A percentile compares a stretch with the other conserved stretches of the same genome.
These are phyloP conservation scores for Gynochthodes officinalis DNA, from an alignment of 257 asterid genomes.

Conservation along the genomic window DNA sequence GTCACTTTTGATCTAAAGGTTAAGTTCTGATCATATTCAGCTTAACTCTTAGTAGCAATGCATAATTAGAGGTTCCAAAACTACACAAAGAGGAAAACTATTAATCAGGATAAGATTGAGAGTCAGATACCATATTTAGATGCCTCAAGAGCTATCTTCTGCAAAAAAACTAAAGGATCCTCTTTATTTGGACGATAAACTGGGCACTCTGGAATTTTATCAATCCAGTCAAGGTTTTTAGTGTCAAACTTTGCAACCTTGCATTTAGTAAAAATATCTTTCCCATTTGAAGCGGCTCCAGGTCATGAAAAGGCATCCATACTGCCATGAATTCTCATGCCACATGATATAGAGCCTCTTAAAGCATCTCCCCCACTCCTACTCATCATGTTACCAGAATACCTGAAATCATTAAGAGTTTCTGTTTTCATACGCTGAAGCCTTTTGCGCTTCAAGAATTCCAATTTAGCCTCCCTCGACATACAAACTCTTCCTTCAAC, in stretches of 20 bases:
- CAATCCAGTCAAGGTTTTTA: slow-evolving; percentile 74
- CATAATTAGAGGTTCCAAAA: no score
- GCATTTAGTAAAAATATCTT: slow-evolving; percentile 54
- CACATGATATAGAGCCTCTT: slow-evolving; percentile 73
- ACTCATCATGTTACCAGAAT: slow-evolving; percentile 43
- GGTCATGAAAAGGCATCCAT: slow-evolving; percentile 35
- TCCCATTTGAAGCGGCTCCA: slow-evolving; percentile 44
- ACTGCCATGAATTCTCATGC: slow-evolving; percentile 54
- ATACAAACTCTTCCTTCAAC: slow-evolving; percentile 79
- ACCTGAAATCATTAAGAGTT: slow-evolving; percentile 39
- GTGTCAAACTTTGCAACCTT: slow-evolving; percentile 71
- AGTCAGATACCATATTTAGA: slow-evolving; percentile 69
- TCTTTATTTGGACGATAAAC: slow-evolving; percentile 73
- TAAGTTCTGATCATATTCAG: background rate
- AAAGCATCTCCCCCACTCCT: slow-evolving; percentile 83
- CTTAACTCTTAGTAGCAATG: background rate
- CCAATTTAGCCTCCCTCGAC: slow-evolving; percentile 80
- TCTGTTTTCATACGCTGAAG: slow-evolving; percentile 70
- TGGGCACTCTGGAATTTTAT: slow-evolving; percentile 81
- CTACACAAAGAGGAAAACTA: background rate
- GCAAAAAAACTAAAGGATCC: slow-evolving; percentile 86
- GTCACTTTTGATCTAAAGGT: background rate
- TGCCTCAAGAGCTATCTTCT: slow-evolving; percentile 95
- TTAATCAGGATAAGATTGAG: slow-evolving; percentile 10
- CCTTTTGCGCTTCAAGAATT: slow-evolving; percentile 79